Evolutionary conservation across 148 eudicot genomes (phyloP).

Genomic region (Chenopodium quinoa): DNA sequence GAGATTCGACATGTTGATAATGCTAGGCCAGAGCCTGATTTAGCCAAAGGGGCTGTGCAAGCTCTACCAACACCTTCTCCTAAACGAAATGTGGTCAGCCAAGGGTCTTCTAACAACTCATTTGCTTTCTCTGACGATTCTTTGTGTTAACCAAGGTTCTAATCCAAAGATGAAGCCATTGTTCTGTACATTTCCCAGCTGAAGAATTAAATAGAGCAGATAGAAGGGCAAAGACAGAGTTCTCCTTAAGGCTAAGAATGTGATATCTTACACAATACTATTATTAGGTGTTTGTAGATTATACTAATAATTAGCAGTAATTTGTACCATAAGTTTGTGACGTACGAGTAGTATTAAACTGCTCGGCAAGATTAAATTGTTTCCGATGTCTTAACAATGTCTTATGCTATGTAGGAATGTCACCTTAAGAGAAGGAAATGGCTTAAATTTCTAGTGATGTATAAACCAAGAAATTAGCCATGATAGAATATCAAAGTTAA

Average conservation of each 20-base stretch:
- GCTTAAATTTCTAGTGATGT: conserved; percentile 14
- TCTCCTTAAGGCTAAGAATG: not conserved
- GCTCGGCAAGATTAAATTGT: not conserved
- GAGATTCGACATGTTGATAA: conserved; percentile 73
- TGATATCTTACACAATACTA: conserved; percentile 3
- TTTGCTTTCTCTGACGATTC: conserved; percentile 89
- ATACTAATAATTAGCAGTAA: conserved; percentile 17
- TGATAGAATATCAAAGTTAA: conserved; percentile 23
- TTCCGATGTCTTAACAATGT: not conserved
- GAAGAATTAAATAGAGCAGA: conserved; percentile 27
- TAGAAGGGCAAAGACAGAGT: conserved; percentile 20
- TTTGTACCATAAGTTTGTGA: conserved; percentile 29
- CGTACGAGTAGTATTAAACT: not conserved
- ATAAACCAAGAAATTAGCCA: conserved; percentile 7
- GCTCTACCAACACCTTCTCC: conserved; percentile 47
- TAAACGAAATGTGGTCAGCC: conserved; percentile 42
- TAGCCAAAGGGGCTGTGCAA: conserved; percentile 43
- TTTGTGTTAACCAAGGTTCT: conserved; percentile 27
- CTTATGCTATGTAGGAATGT: conserved; percentile 12
- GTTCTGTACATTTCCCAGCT: conserved; percentile 33
- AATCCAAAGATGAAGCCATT: conserved; percentile 4
- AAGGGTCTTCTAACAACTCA: conserved; percentile 85
- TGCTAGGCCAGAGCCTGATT: conserved; percentile 44
- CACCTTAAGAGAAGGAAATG: conserved; percentile 20
- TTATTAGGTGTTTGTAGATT: conserved; percentile 25